Conservation (phyloP, 129 eudicot genomes). For the Tanacetum coccineum region DNA sequence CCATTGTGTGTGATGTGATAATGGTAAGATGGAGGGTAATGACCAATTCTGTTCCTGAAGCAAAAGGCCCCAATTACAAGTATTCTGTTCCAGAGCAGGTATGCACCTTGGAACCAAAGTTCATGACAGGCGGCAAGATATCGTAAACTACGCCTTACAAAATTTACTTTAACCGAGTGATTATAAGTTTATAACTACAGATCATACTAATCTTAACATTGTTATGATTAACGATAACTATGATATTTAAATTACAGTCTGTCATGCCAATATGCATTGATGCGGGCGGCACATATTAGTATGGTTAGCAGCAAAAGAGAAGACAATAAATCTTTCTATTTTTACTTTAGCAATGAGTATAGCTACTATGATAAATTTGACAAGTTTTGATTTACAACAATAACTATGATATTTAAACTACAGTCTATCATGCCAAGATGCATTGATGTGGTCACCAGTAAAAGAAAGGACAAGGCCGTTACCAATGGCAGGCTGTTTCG, state of each 20-base stretch:
- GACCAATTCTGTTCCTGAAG: too few species aligned
- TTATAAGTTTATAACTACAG: neutral
- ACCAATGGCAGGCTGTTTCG: too few species aligned
- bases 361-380: too few species aligned
- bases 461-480: too few species aligned
- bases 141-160: neutral
- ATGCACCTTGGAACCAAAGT: too few species aligned
- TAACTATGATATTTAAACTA: neutral
- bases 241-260: neutral
- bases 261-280: neutral
- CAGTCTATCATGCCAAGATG: neutral
- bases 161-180: neutral
- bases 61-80: too few species aligned
- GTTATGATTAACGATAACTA: neutral
- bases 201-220: neutral
- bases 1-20: too few species aligned
- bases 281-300: neutral
- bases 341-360: too few species aligned
- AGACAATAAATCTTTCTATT: too few species aligned
- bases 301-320: neutral
- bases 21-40: too few species aligned
- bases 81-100: too few species aligned
- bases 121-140: neutral
- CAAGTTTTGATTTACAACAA: neutral
- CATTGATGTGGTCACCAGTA: neutral